A percentile compares a stretch with the other conserved stretches of the same genome.
These are phyloP conservation scores for Neonectria ditissima DNA, from an alignment of 2,329 filamentous ascomycete genomes.

Conservation along the genomic window DNA sequence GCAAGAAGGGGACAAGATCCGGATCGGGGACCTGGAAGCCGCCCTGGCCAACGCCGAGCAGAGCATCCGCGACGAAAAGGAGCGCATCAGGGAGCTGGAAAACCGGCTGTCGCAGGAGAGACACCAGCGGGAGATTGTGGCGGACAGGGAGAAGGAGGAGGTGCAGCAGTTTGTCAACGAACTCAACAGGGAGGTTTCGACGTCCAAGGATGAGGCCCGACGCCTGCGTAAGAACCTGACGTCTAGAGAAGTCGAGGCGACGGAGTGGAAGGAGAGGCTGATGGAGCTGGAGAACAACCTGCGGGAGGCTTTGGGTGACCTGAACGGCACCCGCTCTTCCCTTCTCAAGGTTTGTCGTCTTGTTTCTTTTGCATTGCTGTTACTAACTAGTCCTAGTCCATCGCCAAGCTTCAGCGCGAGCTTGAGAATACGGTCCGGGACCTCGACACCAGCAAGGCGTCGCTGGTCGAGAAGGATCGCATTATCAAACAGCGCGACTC, in stretches of 20 bases:
- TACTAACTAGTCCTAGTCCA: conserved; percentile 66
- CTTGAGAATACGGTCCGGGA: conserved; percentile 87
- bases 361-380: not conserved
- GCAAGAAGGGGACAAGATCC: conserved; percentile 97
- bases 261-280: conserved; percentile 90
- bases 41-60: conserved; percentile 83
- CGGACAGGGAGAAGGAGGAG: conserved; percentile 91
- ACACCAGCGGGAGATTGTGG: conserved; percentile 86
- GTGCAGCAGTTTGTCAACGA: conserved; percentile 94
- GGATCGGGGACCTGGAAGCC: conserved; percentile 92
- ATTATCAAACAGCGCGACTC: conserved; percentile 90
- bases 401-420: conserved; percentile 88
- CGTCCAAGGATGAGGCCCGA: conserved; percentile 87
- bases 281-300: conserved; percentile 91
- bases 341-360: conserved; percentile 75
- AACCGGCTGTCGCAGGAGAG: conserved; percentile 83
- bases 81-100: conserved; percentile 78
- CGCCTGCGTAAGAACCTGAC: conserved; percentile 85
- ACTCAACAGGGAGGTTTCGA: conserved; percentile 84
- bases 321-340: conserved; percentile 86
- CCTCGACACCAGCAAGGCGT: conserved; percentile 80
- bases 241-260: conserved; percentile 87
- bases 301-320: conserved; percentile 86
- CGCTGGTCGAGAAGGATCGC: conserved; percentile 89
- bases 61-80: conserved; percentile 84